phyloP scores from a whole-genome alignment of 116 monocot species.

The Iris pallida region DNA sequence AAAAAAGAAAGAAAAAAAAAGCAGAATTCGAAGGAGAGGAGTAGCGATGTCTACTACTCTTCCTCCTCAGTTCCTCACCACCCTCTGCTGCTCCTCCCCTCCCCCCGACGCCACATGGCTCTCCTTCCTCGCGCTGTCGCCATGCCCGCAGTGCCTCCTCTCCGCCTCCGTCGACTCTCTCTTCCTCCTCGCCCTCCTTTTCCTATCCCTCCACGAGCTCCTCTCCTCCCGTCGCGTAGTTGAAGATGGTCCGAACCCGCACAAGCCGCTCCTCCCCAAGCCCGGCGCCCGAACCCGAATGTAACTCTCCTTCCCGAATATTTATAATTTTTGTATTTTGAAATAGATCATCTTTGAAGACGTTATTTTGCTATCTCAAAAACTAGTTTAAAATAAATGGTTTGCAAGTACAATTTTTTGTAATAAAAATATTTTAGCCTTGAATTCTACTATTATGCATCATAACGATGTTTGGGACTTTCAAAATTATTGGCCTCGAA shows the following conservation, averaged over 20 bases:
- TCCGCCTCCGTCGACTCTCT: constrained; percentile 45
- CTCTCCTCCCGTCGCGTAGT: neutral
- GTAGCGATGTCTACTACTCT: neutral
- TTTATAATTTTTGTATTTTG: no score
- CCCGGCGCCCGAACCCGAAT: neutral
- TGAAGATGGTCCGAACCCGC: neutral
- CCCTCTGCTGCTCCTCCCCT: constrained; percentile 20
- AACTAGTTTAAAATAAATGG: no score
- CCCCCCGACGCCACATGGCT: constrained; percentile 19
- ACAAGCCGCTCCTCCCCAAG: constrained; percentile 25
- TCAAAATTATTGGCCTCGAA: no score
- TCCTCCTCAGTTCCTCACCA: neutral
- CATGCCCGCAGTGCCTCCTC: constrained; percentile 49
- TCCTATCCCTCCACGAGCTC: constrained; percentile 20
- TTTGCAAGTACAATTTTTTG: no score
- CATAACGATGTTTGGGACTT: no score
- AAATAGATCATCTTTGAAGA: no score
- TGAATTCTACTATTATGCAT: no score
- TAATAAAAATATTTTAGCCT: no score
- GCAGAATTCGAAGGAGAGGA: no score
- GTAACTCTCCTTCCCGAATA: no score
- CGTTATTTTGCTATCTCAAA: no score
- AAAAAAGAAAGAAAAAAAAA: no score
- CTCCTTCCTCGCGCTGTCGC: constrained; percentile 64
- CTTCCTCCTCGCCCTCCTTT: constrained; percentile 41